phyloP scores from a whole-genome alignment of 2,329 filamentous ascomycete genomes.

The Neofusicoccum ribis region DNA sequence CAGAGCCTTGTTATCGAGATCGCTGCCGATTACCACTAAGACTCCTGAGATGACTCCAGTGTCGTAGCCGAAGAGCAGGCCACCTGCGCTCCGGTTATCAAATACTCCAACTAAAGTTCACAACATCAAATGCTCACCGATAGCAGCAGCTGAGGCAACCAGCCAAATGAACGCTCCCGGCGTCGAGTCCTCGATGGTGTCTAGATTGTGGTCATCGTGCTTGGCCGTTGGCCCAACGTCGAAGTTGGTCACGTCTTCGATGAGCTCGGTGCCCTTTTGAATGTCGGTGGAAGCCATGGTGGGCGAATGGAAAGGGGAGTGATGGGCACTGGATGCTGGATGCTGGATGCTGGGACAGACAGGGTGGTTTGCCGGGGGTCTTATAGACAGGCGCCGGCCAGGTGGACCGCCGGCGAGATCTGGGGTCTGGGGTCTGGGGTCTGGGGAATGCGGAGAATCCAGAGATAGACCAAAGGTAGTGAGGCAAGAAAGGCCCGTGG shows the following conservation, averaged over 20 bases:
- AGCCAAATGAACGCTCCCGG: constrained; percentile 22
- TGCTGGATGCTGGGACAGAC: too few species aligned
- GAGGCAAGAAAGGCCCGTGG: too few species aligned
- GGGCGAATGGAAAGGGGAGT: neutral
- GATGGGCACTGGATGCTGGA: too few species aligned
- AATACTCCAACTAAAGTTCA: too few species aligned
- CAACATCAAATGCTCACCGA: constrained; percentile 1
- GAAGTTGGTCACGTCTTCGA: neutral
- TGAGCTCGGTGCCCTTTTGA: neutral
- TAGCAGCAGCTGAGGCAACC: constrained; percentile 20
- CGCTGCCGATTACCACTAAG: constrained; percentile 35
- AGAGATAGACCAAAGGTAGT: too few species aligned
- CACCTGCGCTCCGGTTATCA: neutral
- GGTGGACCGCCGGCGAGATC: too few species aligned
- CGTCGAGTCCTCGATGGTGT: constrained; percentile 23
- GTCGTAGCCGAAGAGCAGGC: constrained; percentile 31
- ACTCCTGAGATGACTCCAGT: constrained; percentile 41
- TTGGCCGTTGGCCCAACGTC: neutral
- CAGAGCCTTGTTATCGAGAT: constrained; percentile 13
- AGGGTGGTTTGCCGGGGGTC: too few species aligned
- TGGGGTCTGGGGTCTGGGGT: too few species aligned
- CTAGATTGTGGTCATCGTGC: constrained; percentile 11
- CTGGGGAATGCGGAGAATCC: too few species aligned
- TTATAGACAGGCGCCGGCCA: too few species aligned
- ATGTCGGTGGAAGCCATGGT: neutral